Evolutionary conservation across 129 eudicot genomes (phyloP), one percentile per base, ranked within the genome.

Genomic region (Logfia minima): DNA sequence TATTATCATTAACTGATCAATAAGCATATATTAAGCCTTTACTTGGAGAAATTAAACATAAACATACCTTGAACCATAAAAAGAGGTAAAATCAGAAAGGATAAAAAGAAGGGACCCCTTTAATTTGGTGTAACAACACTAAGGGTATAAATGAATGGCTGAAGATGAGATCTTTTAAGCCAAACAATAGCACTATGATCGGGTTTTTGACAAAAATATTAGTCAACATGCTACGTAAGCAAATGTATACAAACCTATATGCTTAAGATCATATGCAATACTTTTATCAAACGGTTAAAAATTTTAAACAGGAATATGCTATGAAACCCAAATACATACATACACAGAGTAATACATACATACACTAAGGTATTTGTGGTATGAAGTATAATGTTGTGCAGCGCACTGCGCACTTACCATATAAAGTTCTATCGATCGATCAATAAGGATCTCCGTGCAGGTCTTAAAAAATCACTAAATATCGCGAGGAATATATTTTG

Each of bases 401-500:
- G 22, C 48, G 52, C 37, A 67, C n/a, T 48, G 55, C 67, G 18
- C 31, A 11, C 31, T 3, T 35, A 67, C 71, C 22, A 41, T 39
- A 22, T 41, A 39, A 41, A 43, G 34, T 43, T 68, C 68, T 41
- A 48, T 34, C 5, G 48, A 43, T 67, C 24, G 7, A 28, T 45
- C 56, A 17, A 31, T 29, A 23, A 28, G 32, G 69, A 64, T 76
- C 45, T 64, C 29, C 51, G 29, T n/a, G 72, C 80, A 10, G 34
- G 16, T 63, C 28, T 56, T 71, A 28, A 74, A 70, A 68, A n/a
- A 79, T 79, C 45, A 55, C 3, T 66, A 80, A 72, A 66, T 22
- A 41, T 66, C 51, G 9, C 3, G 16, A 35, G 43, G 79, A 73
- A 80, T 74, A 74, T 67, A 10, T 39, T 70, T 28, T 64, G 72